Conservation (phyloP, 2,329 filamentous ascomycete genomes). For the Ilyonectria mors-panacis region DNA sequence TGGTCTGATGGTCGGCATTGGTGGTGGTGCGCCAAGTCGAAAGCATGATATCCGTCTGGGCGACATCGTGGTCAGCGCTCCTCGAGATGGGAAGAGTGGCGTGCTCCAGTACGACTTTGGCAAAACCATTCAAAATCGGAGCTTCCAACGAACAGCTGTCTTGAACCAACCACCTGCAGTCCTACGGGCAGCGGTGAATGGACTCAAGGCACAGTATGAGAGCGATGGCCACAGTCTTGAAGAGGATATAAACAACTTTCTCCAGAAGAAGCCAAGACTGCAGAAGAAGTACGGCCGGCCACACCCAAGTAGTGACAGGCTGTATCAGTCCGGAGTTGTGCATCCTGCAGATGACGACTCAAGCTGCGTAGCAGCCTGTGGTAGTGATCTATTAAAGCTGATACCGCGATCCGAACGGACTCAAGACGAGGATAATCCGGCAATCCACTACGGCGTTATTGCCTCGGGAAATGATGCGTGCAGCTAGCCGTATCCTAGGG, state of each 20-base stretch:
- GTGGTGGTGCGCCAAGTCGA: not conserved
- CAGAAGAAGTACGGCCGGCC: too few relatives aligned
- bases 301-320: too few relatives aligned
- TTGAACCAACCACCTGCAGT: not conserved
- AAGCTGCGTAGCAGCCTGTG: not conserved
- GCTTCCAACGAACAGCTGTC: not conserved
- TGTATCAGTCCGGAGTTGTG: too few relatives aligned
- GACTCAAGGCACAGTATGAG: conserved; percentile 20
- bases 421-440: not conserved
- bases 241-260: not conserved
- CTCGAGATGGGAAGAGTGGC: not conserved
- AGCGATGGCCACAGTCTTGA: conserved; percentile 27
- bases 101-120: not conserved
- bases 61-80: not conserved
- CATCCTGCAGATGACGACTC: too few relatives aligned
- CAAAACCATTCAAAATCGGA: not conserved
- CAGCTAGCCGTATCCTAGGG: too few relatives aligned
- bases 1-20: not conserved
- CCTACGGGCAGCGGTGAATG: conserved; percentile 15
- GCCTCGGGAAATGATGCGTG: not conserved
- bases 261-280: not conserved
- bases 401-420: not conserved
- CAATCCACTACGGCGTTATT: not conserved
- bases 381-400: not conserved
- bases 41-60: not conserved